These are phyloP conservation scores for Alternaria sp. DNA, from an alignment of 2,329 filamentous ascomycete species.

Conservation along the genomic window DNA sequence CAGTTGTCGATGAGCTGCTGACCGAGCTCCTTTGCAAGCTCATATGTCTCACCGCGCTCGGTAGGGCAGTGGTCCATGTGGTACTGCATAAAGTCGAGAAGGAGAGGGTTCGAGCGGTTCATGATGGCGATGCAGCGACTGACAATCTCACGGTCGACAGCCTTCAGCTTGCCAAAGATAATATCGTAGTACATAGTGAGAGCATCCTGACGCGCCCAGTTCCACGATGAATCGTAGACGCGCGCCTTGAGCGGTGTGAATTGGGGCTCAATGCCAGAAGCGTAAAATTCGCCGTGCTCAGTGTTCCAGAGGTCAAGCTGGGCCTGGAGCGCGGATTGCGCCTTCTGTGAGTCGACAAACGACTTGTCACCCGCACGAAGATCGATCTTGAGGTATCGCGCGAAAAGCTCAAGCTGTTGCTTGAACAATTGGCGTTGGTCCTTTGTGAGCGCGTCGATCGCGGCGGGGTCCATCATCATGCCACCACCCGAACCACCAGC, in stretches of 20 bases:
- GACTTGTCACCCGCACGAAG: slow-evolving; percentile 96
- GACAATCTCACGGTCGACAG: slow-evolving; percentile 95
- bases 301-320: slow-evolving; percentile 94
- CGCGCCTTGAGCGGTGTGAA: slow-evolving; percentile 94
- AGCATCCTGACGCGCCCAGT: slow-evolving; percentile 97
- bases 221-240: slow-evolving; percentile 98
- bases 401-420: slow-evolving; percentile 94
- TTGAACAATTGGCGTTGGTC: slow-evolving; percentile 96
- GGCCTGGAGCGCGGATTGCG: slow-evolving; percentile 84
- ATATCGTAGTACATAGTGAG: slow-evolving; percentile 99
- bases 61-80: slow-evolving; percentile 99
- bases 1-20: slow-evolving; percentile 96
- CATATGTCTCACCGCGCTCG: slow-evolving; percentile 94
- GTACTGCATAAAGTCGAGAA: slow-evolving; percentile 99
- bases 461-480: slow-evolving; percentile 99
- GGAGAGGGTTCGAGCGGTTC: slow-evolving; percentile 95
- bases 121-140: slow-evolving; percentile 99
- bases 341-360: slow-evolving; percentile 82
- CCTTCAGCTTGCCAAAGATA: slow-evolving; percentile 92
- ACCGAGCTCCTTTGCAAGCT: slow-evolving; percentile 94
- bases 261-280: slow-evolving; percentile 88
- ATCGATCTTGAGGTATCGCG: slow-evolving; percentile 96
- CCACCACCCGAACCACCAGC: slow-evolving; percentile 74
- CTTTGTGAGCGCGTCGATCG: slow-evolving; percentile 95
- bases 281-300: slow-evolving; percentile 97